A percentile compares a stretch with the other conserved stretches of the same genome.
phyloP scores from a whole-genome alignment of 768 basidiomycete genomes.

The Lactarius hengduanensis region DNA sequence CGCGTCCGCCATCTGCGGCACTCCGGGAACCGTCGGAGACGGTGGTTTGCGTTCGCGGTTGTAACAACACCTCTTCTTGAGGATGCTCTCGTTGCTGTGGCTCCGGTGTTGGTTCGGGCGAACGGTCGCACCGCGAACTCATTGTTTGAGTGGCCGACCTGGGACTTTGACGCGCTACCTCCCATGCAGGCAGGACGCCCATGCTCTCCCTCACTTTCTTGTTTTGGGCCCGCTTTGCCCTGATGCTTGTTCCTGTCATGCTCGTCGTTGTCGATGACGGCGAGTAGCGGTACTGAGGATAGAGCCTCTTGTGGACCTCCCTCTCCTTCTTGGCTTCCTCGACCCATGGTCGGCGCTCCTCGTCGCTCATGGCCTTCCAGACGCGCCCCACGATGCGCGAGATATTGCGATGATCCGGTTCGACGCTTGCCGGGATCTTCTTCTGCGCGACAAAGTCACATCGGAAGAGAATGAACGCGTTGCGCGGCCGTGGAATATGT shows the following conservation, averaged over 20 bases:
- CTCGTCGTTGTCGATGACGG: slow-evolving; percentile 10
- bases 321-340: slow-evolving; percentile 51
- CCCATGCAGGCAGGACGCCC: slow-evolving; percentile 20
- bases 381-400: slow-evolving; percentile 63
- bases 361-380: slow-evolving; percentile 56
- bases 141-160: neutral
- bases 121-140: neutral
- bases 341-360: slow-evolving; percentile 50
- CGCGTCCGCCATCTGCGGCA: neutral
- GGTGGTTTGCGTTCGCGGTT: neutral
- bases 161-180: neutral
- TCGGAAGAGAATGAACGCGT: slow-evolving; percentile 80
- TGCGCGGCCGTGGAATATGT: slow-evolving; percentile 70
- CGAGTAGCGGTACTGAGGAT: slow-evolving; percentile 37
- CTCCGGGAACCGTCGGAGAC: neutral
- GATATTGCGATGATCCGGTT: slow-evolving; percentile 67
- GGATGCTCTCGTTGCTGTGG: neutral
- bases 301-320: slow-evolving; percentile 39
- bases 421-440: slow-evolving; percentile 51
- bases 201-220: slow-evolving; percentile 16
- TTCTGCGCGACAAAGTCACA: slow-evolving; percentile 68
- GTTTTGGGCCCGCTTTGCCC: slow-evolving; percentile 11
- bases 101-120: neutral
- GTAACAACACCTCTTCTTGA: neutral
- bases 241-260: neutral